Conservation (phyloP, 1,284 basidiomycete species). For the Ustilago cynodontis region DNA sequence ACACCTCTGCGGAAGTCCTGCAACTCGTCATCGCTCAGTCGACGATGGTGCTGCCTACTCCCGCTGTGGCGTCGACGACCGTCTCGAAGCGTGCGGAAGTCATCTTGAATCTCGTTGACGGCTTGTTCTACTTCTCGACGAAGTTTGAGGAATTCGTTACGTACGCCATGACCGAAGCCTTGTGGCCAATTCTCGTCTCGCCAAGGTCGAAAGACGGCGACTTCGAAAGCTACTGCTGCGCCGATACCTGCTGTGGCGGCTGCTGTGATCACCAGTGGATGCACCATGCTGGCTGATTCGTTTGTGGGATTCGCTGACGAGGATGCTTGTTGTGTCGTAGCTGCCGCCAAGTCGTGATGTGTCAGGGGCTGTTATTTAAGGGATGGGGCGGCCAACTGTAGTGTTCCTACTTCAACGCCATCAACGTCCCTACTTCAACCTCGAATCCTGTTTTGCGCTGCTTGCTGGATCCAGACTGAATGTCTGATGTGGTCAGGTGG, state of each 20-base stretch:
- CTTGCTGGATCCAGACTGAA: background rate
- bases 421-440: background rate
- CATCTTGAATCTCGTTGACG: constrained; percentile 41
- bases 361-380: background rate
- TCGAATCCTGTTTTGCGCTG: background rate
- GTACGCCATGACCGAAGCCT: constrained; percentile 49
- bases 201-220: constrained; percentile 58
- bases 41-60: constrained; percentile 3
- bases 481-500: too few species aligned
- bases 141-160: constrained; percentile 40
- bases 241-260: constrained; percentile 55
- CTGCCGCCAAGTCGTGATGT: background rate
- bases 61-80: constrained; percentile 13
- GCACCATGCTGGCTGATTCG: constrained; percentile 37
- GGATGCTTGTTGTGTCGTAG: background rate
- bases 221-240: constrained; percentile 57
- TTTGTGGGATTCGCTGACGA: background rate
- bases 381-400: background rate
- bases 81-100: constrained; percentile 17
- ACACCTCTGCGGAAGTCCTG: constrained; percentile 43
- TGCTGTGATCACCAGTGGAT: constrained; percentile 53
- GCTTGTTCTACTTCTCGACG: constrained; percentile 44
- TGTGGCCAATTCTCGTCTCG: constrained; percentile 58
- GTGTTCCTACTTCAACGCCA: background rate
- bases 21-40: constrained; percentile 45